Conservation (phyloP, 345 rosid species). For the Dimocarpus longan region DNA sequence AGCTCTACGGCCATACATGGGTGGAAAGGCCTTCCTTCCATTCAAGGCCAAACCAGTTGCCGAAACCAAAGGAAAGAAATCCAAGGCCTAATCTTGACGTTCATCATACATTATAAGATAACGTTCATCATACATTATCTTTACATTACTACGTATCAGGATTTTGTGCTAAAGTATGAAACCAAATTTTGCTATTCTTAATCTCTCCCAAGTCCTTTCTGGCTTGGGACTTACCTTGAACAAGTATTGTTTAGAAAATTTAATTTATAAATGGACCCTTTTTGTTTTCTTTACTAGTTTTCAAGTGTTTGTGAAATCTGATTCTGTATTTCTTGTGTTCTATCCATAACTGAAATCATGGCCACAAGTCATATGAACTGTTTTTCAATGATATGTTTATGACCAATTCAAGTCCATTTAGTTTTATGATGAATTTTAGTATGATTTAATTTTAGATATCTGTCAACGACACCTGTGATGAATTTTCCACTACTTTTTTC, state of each 20-base stretch:
- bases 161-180: not conserved
- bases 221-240: not conserved
- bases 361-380: no score
- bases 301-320: not conserved
- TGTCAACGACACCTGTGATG: no score
- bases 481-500: no score
- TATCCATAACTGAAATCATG: no score
- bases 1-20: conserved; percentile 62
- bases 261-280: not conserved
- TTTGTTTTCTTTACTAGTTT: no score
- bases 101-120: not conserved
- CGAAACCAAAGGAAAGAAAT: conserved; percentile 48
- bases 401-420: no score
- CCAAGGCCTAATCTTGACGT: conserved; percentile 35
- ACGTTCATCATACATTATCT: not conserved
- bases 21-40: conserved; percentile 74
- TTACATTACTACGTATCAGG: not conserved
- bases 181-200: not conserved
- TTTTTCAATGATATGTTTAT: no score
- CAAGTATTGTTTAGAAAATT: not conserved
- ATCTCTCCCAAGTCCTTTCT: not conserved
- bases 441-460: no score
- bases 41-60: conserved; percentile 66
- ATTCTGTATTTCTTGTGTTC: not conserved
- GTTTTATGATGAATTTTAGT: no score